Base-by-base conservation (phyloP, 257 asterid genomes). In the Nicotiana obtusifolia region DNA sequence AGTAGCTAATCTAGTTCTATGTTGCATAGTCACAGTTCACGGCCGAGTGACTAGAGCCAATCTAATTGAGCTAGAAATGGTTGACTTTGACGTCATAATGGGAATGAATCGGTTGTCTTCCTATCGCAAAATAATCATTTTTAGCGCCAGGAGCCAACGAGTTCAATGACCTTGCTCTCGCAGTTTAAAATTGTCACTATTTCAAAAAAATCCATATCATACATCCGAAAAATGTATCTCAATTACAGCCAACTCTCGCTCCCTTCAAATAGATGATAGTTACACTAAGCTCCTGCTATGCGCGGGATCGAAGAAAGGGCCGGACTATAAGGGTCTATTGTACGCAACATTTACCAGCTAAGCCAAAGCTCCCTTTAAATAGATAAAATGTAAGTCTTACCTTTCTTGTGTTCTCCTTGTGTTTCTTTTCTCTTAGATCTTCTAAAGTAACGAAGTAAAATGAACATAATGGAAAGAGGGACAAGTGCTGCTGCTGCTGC, bases 401-500 rank as follows among this genome's bases (percentile, higher is more conserved):
- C 83, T 80, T 10, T 62, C 20, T 82, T 60, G 65, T 59, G 81
- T 9, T 79, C 83, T 16, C 71, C 52, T 78, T 78, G 41, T 33
- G 77, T 64, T 88, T 59, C 82, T 76, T 76, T 61, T 61, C 59
- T 85, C 47, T 80, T 64, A 13, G 81, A 69, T 78, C 84, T 86
- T 84, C 81, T 85, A 61, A 81, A 80, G 30, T 31, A 89, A 57
- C 89, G 81, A 9, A 87, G 52, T 5, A 84, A 82, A 62, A 89
- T 80, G 80, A 88, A 76, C 80, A 92, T 64, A 22, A 88, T 64
- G 60, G 53, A 82, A 31, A 85, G 2, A 56, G 81, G 85, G 67
- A 86, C 82, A 41, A 88, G 66, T 56, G 89, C 92, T 37, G 87
- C 91, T 30, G 87, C 91, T 2, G 87, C 85, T 76, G 91, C 91